phyloP scores from a whole-genome alignment of 2,329 filamentous ascomycete genomes.

The Metarhizium brunneum region DNA sequence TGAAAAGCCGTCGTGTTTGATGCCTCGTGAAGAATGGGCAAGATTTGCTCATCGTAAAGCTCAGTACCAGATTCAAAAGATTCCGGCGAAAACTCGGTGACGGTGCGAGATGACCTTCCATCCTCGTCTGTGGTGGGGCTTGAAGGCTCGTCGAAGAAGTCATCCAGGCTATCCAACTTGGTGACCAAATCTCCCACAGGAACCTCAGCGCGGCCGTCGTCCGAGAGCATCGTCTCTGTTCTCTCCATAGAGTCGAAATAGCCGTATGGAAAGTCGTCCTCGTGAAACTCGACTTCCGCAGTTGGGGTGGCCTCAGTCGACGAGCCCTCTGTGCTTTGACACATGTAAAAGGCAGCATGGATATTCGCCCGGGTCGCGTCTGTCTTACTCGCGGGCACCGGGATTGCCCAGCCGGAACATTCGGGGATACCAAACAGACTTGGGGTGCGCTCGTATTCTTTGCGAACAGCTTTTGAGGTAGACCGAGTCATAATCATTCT shows the following conservation, averaged over 20 bases:
- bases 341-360: conserved; percentile 93
- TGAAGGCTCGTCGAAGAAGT: conserved; percentile 67
- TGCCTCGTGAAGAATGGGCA: conserved; percentile 83
- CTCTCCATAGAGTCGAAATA: conserved; percentile 66
- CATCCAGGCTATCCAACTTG: conserved; percentile 69
- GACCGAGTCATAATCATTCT: conserved; percentile 97
- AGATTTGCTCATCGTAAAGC: conserved; percentile 85
- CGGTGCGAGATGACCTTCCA: conserved; percentile 50
- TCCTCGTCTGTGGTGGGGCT: conserved; percentile 50
- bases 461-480: conserved; percentile 75
- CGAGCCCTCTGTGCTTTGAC: conserved; percentile 57
- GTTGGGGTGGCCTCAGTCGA: conserved; percentile 56
- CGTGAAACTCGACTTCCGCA: conserved; percentile 85
- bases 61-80: conserved; percentile 67
- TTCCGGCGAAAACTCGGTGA: conserved; percentile 56
- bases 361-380: conserved; percentile 83
- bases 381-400: conserved; percentile 83
- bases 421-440: conserved; percentile 96
- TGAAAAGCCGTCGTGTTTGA: conserved; percentile 75
- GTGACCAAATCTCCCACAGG: conserved; percentile 69
- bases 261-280: conserved; percentile 76
- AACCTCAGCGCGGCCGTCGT: conserved; percentile 62
- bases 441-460: conserved; percentile 90
- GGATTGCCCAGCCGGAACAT: conserved; percentile 91
- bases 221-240: conserved; percentile 87